A percentile compares a stretch with the other conserved stretches of the same genome.
These are phyloP conservation scores for Uronychia binucleata DNA, from an alignment of 73 alveolate species.

Conservation along the genomic window DNA sequence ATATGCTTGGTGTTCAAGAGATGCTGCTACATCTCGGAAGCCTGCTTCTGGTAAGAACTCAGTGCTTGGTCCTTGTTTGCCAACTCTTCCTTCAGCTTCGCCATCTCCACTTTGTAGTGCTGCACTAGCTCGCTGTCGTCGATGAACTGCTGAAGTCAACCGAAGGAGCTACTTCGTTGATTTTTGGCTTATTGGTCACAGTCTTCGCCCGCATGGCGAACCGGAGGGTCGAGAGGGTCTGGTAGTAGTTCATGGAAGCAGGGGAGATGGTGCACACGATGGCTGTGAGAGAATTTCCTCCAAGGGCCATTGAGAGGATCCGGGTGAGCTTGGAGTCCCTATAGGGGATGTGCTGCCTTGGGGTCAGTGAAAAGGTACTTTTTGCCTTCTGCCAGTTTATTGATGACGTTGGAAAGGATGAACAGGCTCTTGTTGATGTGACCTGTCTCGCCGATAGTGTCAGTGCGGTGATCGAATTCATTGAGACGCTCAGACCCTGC, in stretches of 20 bases:
- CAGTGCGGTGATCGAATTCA: slow-evolving; percentile 65
- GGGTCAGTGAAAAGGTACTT: background rate
- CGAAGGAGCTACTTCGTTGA: too few species aligned
- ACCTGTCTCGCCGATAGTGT: slow-evolving; percentile 74
- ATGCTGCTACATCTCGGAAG: background rate
- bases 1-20: background rate
- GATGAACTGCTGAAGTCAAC: too few species aligned
- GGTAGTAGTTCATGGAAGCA: slow-evolving; percentile 91
- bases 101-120: slow-evolving; percentile 37
- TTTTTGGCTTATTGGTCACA: slow-evolving; percentile 40
- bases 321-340: slow-evolving; percentile 93
- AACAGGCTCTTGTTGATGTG: slow-evolving; percentile 84
- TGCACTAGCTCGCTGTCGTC: slow-evolving; percentile 31
- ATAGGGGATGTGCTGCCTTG: slow-evolving; percentile 81
- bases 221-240: slow-evolving; percentile 89
- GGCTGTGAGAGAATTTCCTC: slow-evolving; percentile 94
- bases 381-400: slow-evolving; percentile 87
- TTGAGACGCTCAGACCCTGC: slow-evolving; percentile 95
- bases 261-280: slow-evolving; percentile 94
- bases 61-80: background rate
- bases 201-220: slow-evolving; percentile 89
- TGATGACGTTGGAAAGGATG: slow-evolving; percentile 84
- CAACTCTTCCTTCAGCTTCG: slow-evolving; percentile 33
- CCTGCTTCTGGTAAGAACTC: background rate
- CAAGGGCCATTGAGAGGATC: slow-evolving; percentile 87